A percentile compares a stretch with the other conserved stretches of the same genome.
Conservation (phyloP, 164 flowering plant species). For the Brasenia schreberi region DNA sequence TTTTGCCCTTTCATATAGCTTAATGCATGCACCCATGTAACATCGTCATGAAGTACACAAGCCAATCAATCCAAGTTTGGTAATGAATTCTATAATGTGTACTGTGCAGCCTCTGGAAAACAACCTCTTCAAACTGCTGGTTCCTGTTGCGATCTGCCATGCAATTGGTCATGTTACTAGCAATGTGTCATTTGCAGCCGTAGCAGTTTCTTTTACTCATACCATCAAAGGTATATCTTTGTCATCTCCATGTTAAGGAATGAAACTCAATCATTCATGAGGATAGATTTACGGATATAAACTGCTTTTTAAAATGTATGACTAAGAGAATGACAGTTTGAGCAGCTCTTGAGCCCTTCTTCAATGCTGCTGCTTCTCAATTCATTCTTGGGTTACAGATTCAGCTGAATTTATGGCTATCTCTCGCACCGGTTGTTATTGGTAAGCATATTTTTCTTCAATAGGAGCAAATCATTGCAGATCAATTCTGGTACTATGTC, state of each 20-base stretch:
- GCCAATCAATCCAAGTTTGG: too few species aligned
- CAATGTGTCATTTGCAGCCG: constrained; percentile 92
- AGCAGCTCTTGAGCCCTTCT: constrained; percentile 94
- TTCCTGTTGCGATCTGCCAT: constrained; percentile 88
- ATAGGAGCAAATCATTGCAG: neutral
- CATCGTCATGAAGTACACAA: too few species aligned
- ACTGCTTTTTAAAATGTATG: neutral
- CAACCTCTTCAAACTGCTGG: constrained; percentile 64
- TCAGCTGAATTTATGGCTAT: constrained; percentile 71
- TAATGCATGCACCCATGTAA: too few species aligned
- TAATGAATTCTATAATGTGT: too few species aligned
- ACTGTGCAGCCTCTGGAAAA: constrained; percentile 71
- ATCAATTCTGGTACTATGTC: neutral
- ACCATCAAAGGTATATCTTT: constrained; percentile 63
- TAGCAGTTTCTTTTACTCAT: constrained; percentile 91
- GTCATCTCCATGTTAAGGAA: neutral
- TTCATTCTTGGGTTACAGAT: constrained; percentile 78
- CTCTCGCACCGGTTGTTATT: constrained; percentile 80
- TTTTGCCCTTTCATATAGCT: too few species aligned
- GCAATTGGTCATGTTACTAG: constrained; percentile 97
- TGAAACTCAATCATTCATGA: neutral
- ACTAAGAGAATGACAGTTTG: neutral
- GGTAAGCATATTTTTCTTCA: constrained; percentile 14
- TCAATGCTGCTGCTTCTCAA: constrained; percentile 98
- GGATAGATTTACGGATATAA: neutral